Evolutionary conservation across 164 flowering plant species (phyloP), one percentile per base, ranked within the genome.

Genomic region (Saururus chinensis): DNA sequence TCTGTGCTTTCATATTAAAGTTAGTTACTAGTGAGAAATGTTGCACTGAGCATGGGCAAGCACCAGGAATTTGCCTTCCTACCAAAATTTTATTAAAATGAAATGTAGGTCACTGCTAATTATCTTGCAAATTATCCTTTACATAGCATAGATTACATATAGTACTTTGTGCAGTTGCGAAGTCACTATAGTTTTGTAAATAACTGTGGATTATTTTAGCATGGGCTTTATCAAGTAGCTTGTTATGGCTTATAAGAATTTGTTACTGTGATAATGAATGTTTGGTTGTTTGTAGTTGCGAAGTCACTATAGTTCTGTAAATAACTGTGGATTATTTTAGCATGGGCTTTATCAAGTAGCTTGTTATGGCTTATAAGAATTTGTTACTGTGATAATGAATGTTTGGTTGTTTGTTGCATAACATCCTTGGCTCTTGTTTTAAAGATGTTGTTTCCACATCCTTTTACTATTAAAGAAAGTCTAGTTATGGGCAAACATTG

Each of bases 1-100:
- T 73, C 48, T 65, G 59, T 48, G 54, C 68, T 56, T 59, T 63
- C 22, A 69, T 74, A 21, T 69, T 89, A 42, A 83, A 74, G 73
- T 79, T 92, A 56, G 75, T 69, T 24, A 0, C 75, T 17, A 74
- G 77, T 64, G 79, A 79, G 57, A 81, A 76, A 55, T 25, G 60
- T 23, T 51, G 56, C 23, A 55, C 67, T 66, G 72, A 52, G 55
- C 0, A 80, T 62, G 84, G 80, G 54, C 70, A 74, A 66, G 71
- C 78, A 45, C 69, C 71, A 17, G 81, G 81, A 25, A 52, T 80
- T 57, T 63, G 77, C 70, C 90, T 87, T 77, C 95, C 95, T 60
- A 70, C 80, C 42, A 78, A 68, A 66, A 75, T 85, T 51, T 66
- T 64, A 63, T 42, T 84, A 48, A 69, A 65, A 60, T 83, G 59